Conservation (phyloP, 768 basidiomycete genomes). For the Gelatoporia subvermispora region DNA sequence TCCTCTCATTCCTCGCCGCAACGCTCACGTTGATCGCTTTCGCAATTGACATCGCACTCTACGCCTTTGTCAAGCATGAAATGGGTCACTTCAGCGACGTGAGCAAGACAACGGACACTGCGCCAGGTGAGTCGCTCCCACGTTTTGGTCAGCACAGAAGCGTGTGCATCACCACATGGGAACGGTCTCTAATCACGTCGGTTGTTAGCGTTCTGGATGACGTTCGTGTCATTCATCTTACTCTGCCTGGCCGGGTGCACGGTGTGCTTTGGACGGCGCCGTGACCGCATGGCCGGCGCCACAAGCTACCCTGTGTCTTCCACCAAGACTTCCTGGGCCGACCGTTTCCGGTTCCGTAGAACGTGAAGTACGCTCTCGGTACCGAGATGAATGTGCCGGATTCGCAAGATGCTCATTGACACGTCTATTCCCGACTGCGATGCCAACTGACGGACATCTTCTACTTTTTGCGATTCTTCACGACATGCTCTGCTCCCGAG, state of each 20-base stretch:
- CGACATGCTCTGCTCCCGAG: too few species aligned
- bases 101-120: constrained; percentile 46
- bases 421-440: too few species aligned
- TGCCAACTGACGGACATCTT: too few species aligned
- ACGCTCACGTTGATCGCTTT: constrained; percentile 67
- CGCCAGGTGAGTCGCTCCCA: constrained; percentile 46
- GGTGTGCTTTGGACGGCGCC: constrained; percentile 65
- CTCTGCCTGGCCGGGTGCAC: constrained; percentile 62
- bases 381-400: too few species aligned
- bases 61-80: constrained; percentile 53
- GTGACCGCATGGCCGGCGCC: constrained; percentile 42
- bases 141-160: not conserved
- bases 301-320: constrained; percentile 20
- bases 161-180: not conserved
- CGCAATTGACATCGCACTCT: constrained; percentile 72
- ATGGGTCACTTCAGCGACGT: constrained; percentile 45
- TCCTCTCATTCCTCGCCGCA: constrained; percentile 64
- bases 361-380: too few species aligned
- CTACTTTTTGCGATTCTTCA: too few species aligned
- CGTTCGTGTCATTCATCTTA: constrained; percentile 60
- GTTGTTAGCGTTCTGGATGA: constrained; percentile 66
- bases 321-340: constrained; percentile 28
- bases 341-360: constrained; percentile 23
- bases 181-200: not conserved
- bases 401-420: too few species aligned